Evolutionary conservation across 2,329 filamentous ascomycete species (phyloP).

Genomic region (Geosmithia flava): DNA sequence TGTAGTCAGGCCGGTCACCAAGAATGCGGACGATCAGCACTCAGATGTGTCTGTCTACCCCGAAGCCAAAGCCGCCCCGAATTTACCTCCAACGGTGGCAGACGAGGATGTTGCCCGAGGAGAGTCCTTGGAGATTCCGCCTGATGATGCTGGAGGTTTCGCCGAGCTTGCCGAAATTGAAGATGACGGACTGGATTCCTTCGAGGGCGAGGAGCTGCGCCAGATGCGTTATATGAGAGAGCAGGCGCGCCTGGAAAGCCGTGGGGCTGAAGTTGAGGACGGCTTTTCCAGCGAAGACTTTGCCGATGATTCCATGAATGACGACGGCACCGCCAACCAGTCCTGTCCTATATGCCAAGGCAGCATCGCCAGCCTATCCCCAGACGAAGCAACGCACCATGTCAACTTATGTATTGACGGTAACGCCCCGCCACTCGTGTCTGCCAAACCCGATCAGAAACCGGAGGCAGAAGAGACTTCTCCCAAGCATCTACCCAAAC

Average conservation of each 20-base stretch:
- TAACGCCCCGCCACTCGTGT: constrained; percentile 49
- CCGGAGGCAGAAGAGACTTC: constrained; percentile 18
- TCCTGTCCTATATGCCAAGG: constrained; percentile 69
- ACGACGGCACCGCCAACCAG: constrained; percentile 16
- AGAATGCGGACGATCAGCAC: neutral
- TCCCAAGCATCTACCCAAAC: constrained; percentile 57
- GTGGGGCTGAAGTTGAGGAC: constrained; percentile 28
- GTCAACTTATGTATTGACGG: constrained; percentile 92
- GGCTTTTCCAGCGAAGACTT: constrained; percentile 22
- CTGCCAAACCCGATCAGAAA: constrained; percentile 5
- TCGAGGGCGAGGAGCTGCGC: constrained; percentile 51
- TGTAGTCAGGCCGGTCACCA: neutral
- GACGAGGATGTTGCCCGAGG: neutral
- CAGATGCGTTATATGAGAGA: constrained; percentile 64
- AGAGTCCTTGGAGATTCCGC: constrained; percentile 10
- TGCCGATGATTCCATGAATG: constrained; percentile 13
- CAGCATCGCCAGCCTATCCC: constrained; percentile 44
- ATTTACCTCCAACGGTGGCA: neutral
- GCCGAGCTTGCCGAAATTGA: constrained; percentile 33
- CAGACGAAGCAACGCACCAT: constrained; percentile 64
- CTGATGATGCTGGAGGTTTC: constrained; percentile 20
- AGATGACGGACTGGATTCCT: constrained; percentile 37
- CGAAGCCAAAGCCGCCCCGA: neutral
- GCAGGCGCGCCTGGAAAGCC: constrained; percentile 53
- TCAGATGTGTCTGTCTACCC: neutral